Base-by-base conservation (phyloP, 257 asterid genomes). In the Petunia secreta region DNA sequence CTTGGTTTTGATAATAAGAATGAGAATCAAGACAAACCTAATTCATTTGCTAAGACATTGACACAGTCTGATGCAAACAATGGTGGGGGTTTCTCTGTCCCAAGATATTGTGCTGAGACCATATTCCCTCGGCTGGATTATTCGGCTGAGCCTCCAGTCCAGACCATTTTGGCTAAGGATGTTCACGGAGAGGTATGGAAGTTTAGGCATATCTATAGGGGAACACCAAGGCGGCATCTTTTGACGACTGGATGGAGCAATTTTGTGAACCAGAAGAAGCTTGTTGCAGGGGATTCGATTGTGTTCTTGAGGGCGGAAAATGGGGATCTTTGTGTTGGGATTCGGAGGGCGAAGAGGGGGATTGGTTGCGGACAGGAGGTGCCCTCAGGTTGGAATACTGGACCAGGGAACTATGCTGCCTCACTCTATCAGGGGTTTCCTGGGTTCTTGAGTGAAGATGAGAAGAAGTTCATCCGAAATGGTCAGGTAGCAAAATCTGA, bases 11-110 rank as follows among this genome's bases (percentile, higher is more conserved):
- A 87, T 2, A 87, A 82, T 1, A 87, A 83, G 86, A 79, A 71
- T 67, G 89, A 85, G 37, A 86, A 88, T 38, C 85, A 86, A 58
- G 98, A 91, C 52, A 92, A 89, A 75, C 79, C 89, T 63, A 92
- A 87, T 78, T 91, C 96, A 16, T 91, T 91, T 79, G 91, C 97
- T 0, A 91, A 93, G 88, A 93, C 97, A 14, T 82, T 93, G 50
- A 93, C 97, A 5, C 98, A 93, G 79, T 93, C 97, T 53, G 97
- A 93, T 79, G 95, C 95, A 6, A 93, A 91, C 82, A 91, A 91
- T 73, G 97, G 97, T 52, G 98, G 97, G 16, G 92, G 97, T 2
- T 93, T 93, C 82, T 93, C 97, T 39, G 97, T 91, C 0, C 97
- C 97, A 0, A 77, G 97, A 43, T 93, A 93, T 62, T 93, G 97